phyloP scores from a whole-genome alignment of 345 rosid species.

The Aquilaria sinensis region DNA sequence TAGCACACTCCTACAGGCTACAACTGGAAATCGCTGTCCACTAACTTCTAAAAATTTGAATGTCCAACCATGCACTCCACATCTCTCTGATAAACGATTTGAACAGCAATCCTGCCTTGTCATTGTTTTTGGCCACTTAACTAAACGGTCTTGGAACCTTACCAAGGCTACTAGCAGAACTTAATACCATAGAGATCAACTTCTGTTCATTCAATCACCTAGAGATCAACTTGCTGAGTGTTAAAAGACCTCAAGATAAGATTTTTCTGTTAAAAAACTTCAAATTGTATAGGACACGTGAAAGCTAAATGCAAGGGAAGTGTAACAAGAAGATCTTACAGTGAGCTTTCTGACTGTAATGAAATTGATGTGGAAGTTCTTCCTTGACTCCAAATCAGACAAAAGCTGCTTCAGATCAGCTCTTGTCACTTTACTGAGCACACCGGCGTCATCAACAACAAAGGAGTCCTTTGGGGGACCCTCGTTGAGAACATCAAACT shows the following conservation, averaged over 20 bases:
- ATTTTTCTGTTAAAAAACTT: too few species aligned
- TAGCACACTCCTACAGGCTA: too few species aligned
- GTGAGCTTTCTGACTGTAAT: slow-evolving; percentile 92
- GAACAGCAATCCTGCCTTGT: too few species aligned
- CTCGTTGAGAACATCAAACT: slow-evolving; percentile 76
- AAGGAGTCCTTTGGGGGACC: slow-evolving; percentile 86
- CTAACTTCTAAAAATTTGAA: not conserved
- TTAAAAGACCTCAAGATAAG: too few species aligned
- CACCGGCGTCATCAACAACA: slow-evolving; percentile 88
- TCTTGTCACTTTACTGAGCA: slow-evolving; percentile 82
- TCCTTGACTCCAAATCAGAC: slow-evolving; percentile 89
- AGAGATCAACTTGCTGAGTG: too few species aligned
- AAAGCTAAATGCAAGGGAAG: slow-evolving; percentile 25
- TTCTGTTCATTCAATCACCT: too few species aligned
- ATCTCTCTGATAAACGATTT: not conserved
- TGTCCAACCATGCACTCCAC: not conserved
- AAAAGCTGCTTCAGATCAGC: slow-evolving; percentile 77
- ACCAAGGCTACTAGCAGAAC: too few species aligned
- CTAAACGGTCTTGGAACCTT: too few species aligned
- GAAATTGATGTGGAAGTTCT: slow-evolving; percentile 66
- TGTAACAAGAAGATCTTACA: slow-evolving; percentile 34
- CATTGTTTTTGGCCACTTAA: too few species aligned
- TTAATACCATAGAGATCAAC: too few species aligned
- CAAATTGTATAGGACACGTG: too few species aligned
- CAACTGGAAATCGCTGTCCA: not conserved